Evolutionary conservation across 2,329 filamentous ascomycete species (phyloP).

Genomic region (Neofusicoccum ribis): DNA sequence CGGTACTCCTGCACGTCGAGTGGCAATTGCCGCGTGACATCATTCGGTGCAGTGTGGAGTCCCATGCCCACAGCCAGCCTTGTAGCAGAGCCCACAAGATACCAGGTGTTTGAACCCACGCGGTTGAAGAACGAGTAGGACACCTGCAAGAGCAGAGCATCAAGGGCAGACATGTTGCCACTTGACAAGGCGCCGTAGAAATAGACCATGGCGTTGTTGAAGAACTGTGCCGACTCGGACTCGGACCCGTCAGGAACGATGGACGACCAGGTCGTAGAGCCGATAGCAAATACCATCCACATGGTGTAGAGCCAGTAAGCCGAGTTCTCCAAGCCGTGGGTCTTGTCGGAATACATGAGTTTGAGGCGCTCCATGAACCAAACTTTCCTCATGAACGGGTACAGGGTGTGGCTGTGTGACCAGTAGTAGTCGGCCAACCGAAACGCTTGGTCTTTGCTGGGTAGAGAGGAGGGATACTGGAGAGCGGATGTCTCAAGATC

Average conservation of each 20-base stretch:
- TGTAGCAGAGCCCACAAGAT: conserved; percentile 47
- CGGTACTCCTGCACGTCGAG: conserved; percentile 38
- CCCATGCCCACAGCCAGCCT: conserved; percentile 48
- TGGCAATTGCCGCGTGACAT: background rate
- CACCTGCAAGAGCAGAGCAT: conserved; percentile 49
- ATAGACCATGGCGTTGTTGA: conserved; percentile 47
- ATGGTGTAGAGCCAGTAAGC: conserved; percentile 41
- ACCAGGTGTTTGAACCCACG: conserved; percentile 51
- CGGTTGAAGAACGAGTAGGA: conserved; percentile 54
- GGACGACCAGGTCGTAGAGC: conserved; percentile 47
- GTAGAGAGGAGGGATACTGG: background rate
- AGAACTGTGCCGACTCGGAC: conserved; percentile 48
- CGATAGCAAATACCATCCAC: conserved; percentile 54
- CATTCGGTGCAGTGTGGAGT: conserved; percentile 37
- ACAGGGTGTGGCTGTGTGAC: conserved; percentile 50
- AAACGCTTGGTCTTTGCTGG: background rate
- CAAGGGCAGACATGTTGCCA: conserved; percentile 33
- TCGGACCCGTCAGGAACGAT: conserved; percentile 34
- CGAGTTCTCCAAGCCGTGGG: conserved; percentile 27
- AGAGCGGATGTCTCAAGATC: background rate
- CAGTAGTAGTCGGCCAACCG: conserved; percentile 44
- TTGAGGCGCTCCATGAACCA: conserved; percentile 39
- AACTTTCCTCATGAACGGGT: conserved; percentile 43
- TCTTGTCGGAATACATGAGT: background rate
- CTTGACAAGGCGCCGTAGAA: conserved; percentile 24